Conservation (phyloP, 768 basidiomycete species). For the Udeniomyces megalosporus region DNA sequence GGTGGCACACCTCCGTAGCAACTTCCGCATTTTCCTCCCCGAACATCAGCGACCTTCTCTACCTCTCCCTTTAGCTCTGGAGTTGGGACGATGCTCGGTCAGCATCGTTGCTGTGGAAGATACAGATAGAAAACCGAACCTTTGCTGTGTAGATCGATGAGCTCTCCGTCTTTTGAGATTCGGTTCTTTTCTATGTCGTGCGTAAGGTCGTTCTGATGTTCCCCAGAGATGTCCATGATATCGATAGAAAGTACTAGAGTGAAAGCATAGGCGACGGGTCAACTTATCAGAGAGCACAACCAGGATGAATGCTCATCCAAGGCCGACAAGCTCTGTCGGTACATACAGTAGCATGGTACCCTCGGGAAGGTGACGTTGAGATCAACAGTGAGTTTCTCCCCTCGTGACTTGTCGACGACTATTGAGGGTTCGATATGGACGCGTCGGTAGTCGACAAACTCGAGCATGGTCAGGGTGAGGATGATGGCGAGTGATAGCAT, state of each 20-base stretch:
- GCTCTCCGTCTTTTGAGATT: constrained; percentile 42
- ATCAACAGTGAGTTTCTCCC: constrained; percentile 80
- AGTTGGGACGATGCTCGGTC: background rate
- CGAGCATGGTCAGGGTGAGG: constrained; percentile 73
- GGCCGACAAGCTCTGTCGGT: too few species aligned
- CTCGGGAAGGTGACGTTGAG: constrained; percentile 89
- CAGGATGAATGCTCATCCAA: too few species aligned
- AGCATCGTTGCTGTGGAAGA: too few species aligned
- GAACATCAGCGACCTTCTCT: constrained; percentile 52
- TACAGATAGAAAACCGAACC: constrained; percentile 2
- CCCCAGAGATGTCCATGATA: constrained; percentile 95
- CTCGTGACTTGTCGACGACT: constrained; percentile 83
- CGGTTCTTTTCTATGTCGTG: constrained; percentile 80
- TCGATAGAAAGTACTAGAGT: constrained; percentile 83
- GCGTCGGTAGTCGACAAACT: constrained; percentile 87
- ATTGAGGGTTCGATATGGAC: constrained; percentile 74
- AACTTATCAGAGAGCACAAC: background rate
- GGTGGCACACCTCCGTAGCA: constrained; percentile 65
- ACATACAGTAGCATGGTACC: constrained; percentile 92
- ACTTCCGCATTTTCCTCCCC: constrained; percentile 61
- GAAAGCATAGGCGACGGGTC: too few species aligned
- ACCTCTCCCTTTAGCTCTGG: constrained; percentile 70
- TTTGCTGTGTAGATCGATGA: constrained; percentile 33
- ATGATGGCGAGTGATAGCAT: constrained; percentile 83
- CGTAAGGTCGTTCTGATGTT: constrained; percentile 70